Conservation (phyloP, 495 filamentous ascomycete genomes). For the Podospora bellae-mahoneyi region DNA sequence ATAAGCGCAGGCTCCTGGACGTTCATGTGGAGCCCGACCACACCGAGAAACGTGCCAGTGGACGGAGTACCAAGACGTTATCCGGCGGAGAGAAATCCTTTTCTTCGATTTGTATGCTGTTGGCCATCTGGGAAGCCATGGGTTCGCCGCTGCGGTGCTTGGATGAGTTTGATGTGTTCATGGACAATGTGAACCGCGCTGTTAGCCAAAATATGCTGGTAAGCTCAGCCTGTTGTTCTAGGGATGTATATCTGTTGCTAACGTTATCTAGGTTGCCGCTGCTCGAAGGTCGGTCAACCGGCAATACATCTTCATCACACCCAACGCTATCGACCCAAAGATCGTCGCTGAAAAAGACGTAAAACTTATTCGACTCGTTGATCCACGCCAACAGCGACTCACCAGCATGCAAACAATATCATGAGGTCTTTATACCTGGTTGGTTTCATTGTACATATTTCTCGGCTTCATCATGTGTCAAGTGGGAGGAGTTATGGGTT, state of each 20-base stretch:
- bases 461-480: neutral
- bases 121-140: slow-evolving; percentile 98
- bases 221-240: slow-evolving; percentile 32
- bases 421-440: neutral
- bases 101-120: slow-evolving; percentile 87
- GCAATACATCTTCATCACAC: slow-evolving; percentile 96
- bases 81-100: slow-evolving; percentile 98
- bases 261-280: slow-evolving; percentile 61
- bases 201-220: slow-evolving; percentile 95
- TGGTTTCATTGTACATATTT: neutral
- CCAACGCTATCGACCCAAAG: slow-evolving; percentile 76
- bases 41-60: slow-evolving; percentile 59
- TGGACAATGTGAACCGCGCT: slow-evolving; percentile 94
- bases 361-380: slow-evolving; percentile 71
- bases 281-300: slow-evolving; percentile 80
- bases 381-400: slow-evolving; percentile 55
- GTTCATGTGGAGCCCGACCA: slow-evolving; percentile 81
- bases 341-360: slow-evolving; percentile 69
- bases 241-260: neutral
- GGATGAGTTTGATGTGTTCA: slow-evolving; percentile 99
- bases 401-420: slow-evolving; percentile 32
- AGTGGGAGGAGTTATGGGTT: neutral
- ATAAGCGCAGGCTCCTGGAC: slow-evolving; percentile 66
- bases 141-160: slow-evolving; percentile 89
- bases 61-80: slow-evolving; percentile 81